phyloP scores from a whole-genome alignment of 805 yeast species.

The Brettanomyces sp. region DNA sequence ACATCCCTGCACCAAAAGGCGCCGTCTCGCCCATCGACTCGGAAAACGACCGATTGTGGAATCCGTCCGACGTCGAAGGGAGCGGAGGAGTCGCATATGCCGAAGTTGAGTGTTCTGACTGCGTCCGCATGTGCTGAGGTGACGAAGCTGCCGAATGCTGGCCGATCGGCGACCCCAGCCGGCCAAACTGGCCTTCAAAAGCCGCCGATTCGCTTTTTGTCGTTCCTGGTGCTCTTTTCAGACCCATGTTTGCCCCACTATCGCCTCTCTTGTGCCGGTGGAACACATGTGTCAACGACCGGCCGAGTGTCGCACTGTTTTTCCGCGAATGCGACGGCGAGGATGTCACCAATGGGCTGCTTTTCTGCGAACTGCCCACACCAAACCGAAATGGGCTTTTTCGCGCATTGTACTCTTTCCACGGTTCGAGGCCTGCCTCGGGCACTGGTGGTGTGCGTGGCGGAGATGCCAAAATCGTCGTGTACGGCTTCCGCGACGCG shows the following conservation, averaged over 20 bases:
- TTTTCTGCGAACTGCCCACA: not conserved
- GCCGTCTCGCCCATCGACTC: conserved; percentile 30
- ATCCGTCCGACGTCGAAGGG: conserved; percentile 20
- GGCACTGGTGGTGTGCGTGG: not conserved
- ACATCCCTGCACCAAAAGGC: conserved; percentile 3
- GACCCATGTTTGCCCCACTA: not conserved
- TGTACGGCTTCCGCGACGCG: too few species aligned
- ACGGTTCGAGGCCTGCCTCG: not conserved
- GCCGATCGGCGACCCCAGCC: not conserved
- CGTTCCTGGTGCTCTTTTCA: not conserved
- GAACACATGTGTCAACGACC: conserved; percentile 18
- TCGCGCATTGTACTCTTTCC: conserved; percentile 7
- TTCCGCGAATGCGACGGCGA: conserved; percentile 6
- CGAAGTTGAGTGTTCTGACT: conserved; percentile 23
- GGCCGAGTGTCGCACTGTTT: conserved; percentile 9
- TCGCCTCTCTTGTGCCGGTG: conserved; percentile 21
- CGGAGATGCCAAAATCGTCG: too few species aligned
- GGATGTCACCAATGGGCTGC: not conserved
- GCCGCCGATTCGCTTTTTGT: not conserved
- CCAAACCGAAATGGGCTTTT: conserved; percentile 14
- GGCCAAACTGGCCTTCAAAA: not conserved
- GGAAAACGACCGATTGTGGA: conserved; percentile 34
- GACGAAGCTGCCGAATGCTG: conserved; percentile 2
- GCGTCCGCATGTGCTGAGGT: conserved; percentile 13
- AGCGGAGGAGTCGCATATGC: conserved; percentile 38